Conservation (phyloP, 805 yeast genomes). For the Scheffersomyces spartinae region DNA sequence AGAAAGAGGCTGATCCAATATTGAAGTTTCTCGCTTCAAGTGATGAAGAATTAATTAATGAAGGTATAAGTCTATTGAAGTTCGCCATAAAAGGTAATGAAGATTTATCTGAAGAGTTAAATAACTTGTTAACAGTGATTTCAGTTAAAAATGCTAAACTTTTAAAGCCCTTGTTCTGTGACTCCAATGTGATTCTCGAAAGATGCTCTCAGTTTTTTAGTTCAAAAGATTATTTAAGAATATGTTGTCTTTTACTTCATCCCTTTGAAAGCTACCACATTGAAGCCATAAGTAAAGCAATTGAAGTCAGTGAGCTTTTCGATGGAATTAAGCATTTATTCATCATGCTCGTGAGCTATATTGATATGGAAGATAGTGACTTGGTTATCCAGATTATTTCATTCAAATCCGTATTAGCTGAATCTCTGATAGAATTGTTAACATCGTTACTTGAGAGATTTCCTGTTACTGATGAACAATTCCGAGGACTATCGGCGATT, state of each 20-base stretch:
- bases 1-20: conserved; percentile 21
- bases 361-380: conserved; percentile 17
- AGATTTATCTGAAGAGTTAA: conserved; percentile 14
- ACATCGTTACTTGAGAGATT: conserved; percentile 14
- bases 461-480: conserved; percentile 23
- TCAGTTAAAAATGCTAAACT: conserved; percentile 19
- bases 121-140: conserved; percentile 11
- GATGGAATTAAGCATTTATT: conserved; percentile 16
- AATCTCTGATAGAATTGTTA: conserved; percentile 17
- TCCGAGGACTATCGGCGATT: conserved; percentile 11
- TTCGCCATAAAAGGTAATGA: conserved; percentile 28
- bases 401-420: conserved; percentile 16
- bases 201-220: conserved; percentile 14
- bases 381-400: conserved; percentile 27
- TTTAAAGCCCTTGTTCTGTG: conserved; percentile 19
- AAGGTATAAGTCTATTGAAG: conserved; percentile 26
- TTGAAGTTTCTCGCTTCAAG: conserved; percentile 22
- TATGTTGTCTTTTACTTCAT: conserved; percentile 13
- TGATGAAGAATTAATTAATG: conserved; percentile 15
- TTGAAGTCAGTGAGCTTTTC: conserved; percentile 17
- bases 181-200: conserved; percentile 14
- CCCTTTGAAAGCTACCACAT: conserved; percentile 11
- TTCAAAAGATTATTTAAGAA: conserved; percentile 24
- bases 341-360: conserved; percentile 17
- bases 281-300: conserved; percentile 11